Evolutionary conservation across 139 green algal species (phyloP), one percentile per base, ranked within the genome.

Genomic region (Trebouxia sp.): DNA sequence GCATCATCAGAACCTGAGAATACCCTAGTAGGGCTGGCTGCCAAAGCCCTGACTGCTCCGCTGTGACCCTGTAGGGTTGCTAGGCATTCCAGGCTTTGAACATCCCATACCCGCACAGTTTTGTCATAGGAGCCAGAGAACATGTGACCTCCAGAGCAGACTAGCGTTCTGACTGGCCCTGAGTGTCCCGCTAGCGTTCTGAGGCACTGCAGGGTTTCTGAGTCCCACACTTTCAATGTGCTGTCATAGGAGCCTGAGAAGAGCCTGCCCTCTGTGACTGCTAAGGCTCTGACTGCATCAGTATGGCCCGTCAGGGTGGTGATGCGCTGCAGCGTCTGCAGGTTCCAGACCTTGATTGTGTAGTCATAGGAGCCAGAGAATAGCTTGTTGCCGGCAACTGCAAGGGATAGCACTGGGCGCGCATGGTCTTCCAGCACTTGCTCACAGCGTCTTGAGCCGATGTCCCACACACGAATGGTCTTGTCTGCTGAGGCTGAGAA

Each of bases 301-400:
- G 89, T 94, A 87, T 98, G 95, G 1, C 95, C 90, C 30, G 78
- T 85, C 10, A 98, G 88, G 30, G 90, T 97, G 72, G 91, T 92
- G 14, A 97, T 85, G 37, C 88, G 83, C 45, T 88, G 84, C 15
- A 97, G 84, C 3, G 85, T 93, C 14, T 88, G 80, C 48, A 96
- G 80, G 80, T 92, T 89, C 94, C 94, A 98, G 47, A 96, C 95
- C 85, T 94, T 92, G 82, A 98, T 96, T 53, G 87, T 96, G 91
- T 94, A 96, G 88, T 98, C 95, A 80, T 98, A 98, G 22, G 87
- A 93, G 47, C 95, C 95, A 14, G 88, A 95, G 84, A 96, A 98
- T 11, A 98, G 87, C 55, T 87, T 89, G 67, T 82, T 86, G 78
- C 89, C 91, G 6, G 84, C 83, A 62, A 94, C 91, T 1, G 92